Evolutionary conservation across 139 green algal genomes (phyloP).

Genomic region (Tetradesmus lagerheimii): DNA sequence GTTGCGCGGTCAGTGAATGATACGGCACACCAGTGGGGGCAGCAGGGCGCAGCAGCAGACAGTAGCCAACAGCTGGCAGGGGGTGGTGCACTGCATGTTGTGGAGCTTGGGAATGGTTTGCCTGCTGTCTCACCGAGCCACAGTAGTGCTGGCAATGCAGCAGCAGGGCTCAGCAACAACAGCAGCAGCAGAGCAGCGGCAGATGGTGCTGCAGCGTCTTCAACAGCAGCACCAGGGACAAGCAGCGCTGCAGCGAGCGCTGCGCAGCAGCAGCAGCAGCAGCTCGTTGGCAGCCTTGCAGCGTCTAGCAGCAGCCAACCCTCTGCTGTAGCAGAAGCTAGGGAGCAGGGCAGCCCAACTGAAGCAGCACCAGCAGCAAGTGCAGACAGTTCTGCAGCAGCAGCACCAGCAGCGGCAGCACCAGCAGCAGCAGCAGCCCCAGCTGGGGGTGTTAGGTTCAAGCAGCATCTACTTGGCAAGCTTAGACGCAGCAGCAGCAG

Average conservation of each 20-base stretch:
- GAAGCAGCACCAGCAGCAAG: constrained; percentile 4
- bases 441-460: background rate
- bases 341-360: background rate
- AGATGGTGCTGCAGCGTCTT: too few species aligned
- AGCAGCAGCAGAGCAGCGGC: background rate
- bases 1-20: background rate
- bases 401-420: too few species aligned
- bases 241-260: background rate
- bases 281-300: background rate
- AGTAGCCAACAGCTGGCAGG: background rate
- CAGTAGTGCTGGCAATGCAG: background rate
- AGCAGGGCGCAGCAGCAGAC: background rate
- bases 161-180: background rate
- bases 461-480: background rate
- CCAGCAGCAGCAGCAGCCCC: background rate
- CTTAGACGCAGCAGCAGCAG: background rate
- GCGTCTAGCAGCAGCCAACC: background rate
- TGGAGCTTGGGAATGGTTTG: background rate
- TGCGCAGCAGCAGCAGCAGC: background rate
- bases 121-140: background rate
- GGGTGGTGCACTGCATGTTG: background rate
- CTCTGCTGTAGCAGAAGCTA: background rate
- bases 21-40: background rate
- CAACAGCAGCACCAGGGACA: too few species aligned
- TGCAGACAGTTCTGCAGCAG: background rate